These are phyloP conservation scores for Suillus lakei DNA, from an alignment of 768 basidiomycete species.

Conservation along the genomic window DNA sequence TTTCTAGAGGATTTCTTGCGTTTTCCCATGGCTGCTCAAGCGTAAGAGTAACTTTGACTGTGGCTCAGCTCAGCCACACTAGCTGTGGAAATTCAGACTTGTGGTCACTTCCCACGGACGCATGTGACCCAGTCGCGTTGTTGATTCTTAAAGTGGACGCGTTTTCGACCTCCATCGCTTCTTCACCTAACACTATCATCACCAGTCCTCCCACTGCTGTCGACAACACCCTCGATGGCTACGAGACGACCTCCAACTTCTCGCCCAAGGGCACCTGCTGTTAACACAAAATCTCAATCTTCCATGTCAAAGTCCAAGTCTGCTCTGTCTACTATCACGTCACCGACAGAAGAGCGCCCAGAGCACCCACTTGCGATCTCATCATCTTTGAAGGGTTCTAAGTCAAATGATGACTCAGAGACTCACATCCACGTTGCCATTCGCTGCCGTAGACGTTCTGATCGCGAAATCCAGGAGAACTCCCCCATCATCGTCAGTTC, in stretches of 20 bases:
- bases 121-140: constrained; percentile 41
- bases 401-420: constrained; percentile 52
- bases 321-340: constrained; percentile 30
- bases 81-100: neutral
- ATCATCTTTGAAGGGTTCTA: constrained; percentile 28
- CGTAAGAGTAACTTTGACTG: constrained; percentile 6
- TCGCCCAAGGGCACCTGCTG: constrained; percentile 46
- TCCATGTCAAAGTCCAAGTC: constrained; percentile 49
- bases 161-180: constrained; percentile 17
- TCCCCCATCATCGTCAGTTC: constrained; percentile 89
- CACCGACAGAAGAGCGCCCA: constrained; percentile 22
- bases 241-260: constrained; percentile 61
- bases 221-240: constrained; percentile 52
- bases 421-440: constrained; percentile 94
- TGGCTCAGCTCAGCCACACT: too few species aligned
- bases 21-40: constrained; percentile 69
- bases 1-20: constrained; percentile 90
- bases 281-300: constrained; percentile 50
- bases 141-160: constrained; percentile 34
- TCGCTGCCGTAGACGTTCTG: constrained; percentile 84
- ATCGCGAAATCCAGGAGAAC: constrained; percentile 82
- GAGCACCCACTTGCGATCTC: constrained; percentile 29
- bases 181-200: neutral
- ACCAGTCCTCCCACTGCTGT: neutral
- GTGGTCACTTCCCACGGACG: constrained; percentile 15